A percentile compares a stretch with the other conserved stretches of the same genome.
Conservation (phyloP, 352 stramenopile genomes). For the Phytophthora kernoviae region DNA sequence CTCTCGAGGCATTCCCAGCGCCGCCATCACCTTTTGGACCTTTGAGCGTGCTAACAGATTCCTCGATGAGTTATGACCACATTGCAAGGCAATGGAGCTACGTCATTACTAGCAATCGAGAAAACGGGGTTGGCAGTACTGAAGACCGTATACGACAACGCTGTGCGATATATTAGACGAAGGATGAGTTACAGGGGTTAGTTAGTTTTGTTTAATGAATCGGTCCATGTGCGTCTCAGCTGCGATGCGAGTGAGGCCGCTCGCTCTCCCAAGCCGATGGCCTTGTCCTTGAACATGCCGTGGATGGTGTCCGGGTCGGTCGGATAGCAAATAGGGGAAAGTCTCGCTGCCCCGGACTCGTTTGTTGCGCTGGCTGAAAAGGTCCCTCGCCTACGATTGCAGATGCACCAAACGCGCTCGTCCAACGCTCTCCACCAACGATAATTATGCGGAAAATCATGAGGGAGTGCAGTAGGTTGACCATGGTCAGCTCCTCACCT, state of each 20-base stretch:
- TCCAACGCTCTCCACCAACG: conserved; percentile 86
- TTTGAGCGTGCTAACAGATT: conserved; percentile 71
- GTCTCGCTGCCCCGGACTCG: conserved; percentile 16
- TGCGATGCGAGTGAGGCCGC: conserved; percentile 59
- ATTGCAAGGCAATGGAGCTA: too few species aligned
- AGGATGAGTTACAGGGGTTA: background rate
- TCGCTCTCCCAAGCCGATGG: conserved; percentile 70
- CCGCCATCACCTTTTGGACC: conserved; percentile 83
- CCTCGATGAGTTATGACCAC: conserved; percentile 40
- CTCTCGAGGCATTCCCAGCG: conserved; percentile 72
- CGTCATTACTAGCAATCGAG: conserved; percentile 8
- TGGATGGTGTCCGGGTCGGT: conserved; percentile 64
- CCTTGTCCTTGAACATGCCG: conserved; percentile 84
- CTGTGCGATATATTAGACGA: conserved; percentile 26
- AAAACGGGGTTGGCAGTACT: background rate
- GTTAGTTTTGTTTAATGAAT: conserved; percentile 25
- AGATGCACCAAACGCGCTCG: conserved; percentile 83
- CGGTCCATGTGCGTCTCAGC: conserved; percentile 21
- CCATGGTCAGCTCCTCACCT: conserved; percentile 86
- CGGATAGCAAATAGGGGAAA: conserved; percentile 65
- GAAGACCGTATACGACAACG: background rate
- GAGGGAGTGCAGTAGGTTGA: conserved; percentile 86
- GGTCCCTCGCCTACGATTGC: conserved; percentile 81
- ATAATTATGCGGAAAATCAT: conserved; percentile 89
- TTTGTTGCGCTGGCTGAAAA: conserved; percentile 40